Evolutionary conservation across 1,284 basidiomycete genomes (phyloP).

Genomic region (Cutaneotrichosporon sp.): DNA sequence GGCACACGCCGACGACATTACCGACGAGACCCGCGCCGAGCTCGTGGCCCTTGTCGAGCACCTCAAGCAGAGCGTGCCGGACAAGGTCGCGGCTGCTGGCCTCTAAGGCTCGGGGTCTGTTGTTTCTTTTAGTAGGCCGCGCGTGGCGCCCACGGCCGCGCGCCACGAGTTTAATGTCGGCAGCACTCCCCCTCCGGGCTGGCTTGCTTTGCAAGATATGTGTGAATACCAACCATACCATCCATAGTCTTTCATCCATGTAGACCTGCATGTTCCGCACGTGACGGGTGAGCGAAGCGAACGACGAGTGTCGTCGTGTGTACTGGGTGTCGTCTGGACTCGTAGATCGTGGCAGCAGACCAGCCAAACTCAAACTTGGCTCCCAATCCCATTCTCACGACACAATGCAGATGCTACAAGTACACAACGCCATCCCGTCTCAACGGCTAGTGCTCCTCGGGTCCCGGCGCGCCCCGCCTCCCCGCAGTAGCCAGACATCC

Average conservation of each 20-base stretch:
- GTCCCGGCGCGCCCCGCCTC: constrained; percentile 42
- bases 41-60: constrained; percentile 72
- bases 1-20: constrained; percentile 67
- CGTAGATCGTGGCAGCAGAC: no score
- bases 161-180: constrained; percentile 23
- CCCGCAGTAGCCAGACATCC: constrained; percentile 68
- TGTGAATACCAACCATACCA: constrained; percentile 23
- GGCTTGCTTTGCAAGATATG: constrained; percentile 17
- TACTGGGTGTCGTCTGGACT: no score
- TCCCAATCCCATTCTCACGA: background rate
- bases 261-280: constrained; percentile 24
- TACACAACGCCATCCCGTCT: background rate
- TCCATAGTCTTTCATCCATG: constrained; percentile 26
- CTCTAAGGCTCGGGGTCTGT: constrained; percentile 29
- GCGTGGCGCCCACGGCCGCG: constrained; percentile 1
- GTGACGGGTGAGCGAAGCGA: background rate
- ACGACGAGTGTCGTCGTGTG: background rate
- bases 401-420: background rate
- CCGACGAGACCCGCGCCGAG: constrained; percentile 71
- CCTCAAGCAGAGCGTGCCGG: constrained; percentile 59
- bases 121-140: background rate
- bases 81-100: constrained; percentile 51
- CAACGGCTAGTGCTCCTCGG: background rate
- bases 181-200: constrained; percentile 6
- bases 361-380: no score